Evolutionary conservation across 805 yeast species (phyloP).

Genomic region (Monosporozyma aerobia): DNA sequence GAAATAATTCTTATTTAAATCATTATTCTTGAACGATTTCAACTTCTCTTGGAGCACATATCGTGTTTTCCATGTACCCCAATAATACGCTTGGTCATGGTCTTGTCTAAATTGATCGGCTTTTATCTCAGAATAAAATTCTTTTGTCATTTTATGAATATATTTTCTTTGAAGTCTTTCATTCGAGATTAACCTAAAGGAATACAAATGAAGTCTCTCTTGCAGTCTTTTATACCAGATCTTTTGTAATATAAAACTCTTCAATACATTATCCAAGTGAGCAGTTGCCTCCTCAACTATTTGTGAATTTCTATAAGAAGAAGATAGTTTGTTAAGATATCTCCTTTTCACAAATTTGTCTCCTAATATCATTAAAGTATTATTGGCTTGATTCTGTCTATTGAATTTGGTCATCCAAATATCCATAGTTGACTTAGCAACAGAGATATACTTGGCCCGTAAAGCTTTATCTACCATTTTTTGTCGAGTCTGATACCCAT

Average conservation of each 20-base stretch:
- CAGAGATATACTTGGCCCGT: not conserved
- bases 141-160: not conserved
- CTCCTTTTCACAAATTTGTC: not conserved
- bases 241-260: constrained; percentile 8
- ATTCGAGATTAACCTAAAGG: not conserved
- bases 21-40: not conserved
- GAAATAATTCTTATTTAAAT: not conserved
- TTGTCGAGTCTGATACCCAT: not conserved
- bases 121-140: not conserved
- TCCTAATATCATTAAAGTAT: not conserved
- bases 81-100: not conserved
- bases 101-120: not conserved
- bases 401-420: not conserved
- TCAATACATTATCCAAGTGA: constrained; percentile 5
- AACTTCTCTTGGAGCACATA: not conserved
- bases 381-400: not conserved
- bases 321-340: not conserved
- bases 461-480: not conserved
- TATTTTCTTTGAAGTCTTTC: not conserved
- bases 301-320: not conserved
- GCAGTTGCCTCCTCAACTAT: not conserved
- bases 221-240: constrained; percentile 17
- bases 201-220: constrained; percentile 3
- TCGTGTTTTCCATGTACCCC: not conserved
- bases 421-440: not conserved